Evolutionary conservation across 768 basidiomycete species (phyloP).

Genomic region (Paxillus involutus): DNA sequence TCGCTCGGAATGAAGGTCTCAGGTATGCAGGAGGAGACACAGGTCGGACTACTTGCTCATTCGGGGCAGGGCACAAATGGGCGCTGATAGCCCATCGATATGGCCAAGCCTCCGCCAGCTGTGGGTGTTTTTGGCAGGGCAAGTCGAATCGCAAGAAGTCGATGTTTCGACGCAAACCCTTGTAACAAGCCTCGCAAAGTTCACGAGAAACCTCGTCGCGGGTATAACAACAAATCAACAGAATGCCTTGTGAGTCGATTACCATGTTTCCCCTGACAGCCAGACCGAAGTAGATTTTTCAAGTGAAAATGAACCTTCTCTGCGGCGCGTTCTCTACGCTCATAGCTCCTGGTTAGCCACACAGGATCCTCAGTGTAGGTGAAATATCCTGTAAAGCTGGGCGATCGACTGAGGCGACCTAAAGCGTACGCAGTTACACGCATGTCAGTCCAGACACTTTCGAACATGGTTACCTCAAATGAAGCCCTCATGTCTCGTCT

Average conservation of each 20-base stretch:
- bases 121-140: slow-evolving; percentile 43
- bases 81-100: slow-evolving; percentile 41
- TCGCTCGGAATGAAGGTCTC: slow-evolving; percentile 44
- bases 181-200: slow-evolving; percentile 60
- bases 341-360: slow-evolving; percentile 77
- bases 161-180: slow-evolving; percentile 38
- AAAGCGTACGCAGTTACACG: slow-evolving; percentile 65
- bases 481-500: slow-evolving; percentile 52
- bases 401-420: not conserved
- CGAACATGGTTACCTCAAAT: slow-evolving; percentile 82
- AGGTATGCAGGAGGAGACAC: slow-evolving; percentile 25
- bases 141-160: slow-evolving; percentile 36
- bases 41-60: not conserved
- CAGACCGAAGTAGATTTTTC: slow-evolving; percentile 6
- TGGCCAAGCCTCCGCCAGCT: slow-evolving; percentile 56
- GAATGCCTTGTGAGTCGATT: slow-evolving; percentile 62
- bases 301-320: slow-evolving; percentile 70
- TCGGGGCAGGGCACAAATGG: slow-evolving; percentile 33
- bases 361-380: slow-evolving; percentile 59
- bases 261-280: not conserved
- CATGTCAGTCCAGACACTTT: slow-evolving; percentile 73
- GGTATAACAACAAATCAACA: slow-evolving; percentile 71
- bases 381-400: not conserved
- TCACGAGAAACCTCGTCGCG: slow-evolving; percentile 84
- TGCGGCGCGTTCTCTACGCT: slow-evolving; percentile 66